phyloP scores from a whole-genome alignment of 768 basidiomycete species.

The Paxillus rubicundulus region DNA sequence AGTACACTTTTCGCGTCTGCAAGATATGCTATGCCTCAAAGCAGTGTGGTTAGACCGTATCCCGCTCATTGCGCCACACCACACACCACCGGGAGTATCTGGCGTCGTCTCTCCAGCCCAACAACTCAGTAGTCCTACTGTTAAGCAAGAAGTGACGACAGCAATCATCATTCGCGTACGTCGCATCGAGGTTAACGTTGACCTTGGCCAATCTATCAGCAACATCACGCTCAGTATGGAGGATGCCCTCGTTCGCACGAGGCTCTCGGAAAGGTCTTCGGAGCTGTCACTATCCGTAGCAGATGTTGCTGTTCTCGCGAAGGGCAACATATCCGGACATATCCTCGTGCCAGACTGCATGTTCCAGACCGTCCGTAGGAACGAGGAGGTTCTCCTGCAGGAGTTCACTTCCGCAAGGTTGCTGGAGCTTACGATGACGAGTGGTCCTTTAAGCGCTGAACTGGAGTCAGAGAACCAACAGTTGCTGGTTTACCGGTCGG shows the following conservation, averaged over 20 bases:
- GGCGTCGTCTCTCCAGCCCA: conserved; percentile 16
- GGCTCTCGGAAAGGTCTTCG: conserved; percentile 55
- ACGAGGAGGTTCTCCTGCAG: conserved; percentile 38
- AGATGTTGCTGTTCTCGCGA: conserved; percentile 53
- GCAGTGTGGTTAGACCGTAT: conserved; percentile 92
- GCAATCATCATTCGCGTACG: conserved; percentile 69
- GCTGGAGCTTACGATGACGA: conserved; percentile 73
- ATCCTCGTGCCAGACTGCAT: conserved; percentile 65
- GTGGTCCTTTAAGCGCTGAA: conserved; percentile 61
- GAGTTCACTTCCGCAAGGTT: conserved; percentile 45
- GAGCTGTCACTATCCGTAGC: conserved; percentile 67
- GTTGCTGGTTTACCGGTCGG: conserved; percentile 72
- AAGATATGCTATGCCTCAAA: conserved; percentile 93
- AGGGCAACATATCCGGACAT: conserved; percentile 70
- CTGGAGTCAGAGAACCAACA: conserved; percentile 78
- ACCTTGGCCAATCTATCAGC: conserved; percentile 86
- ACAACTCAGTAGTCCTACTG: conserved; percentile 7
- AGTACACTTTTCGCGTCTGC: conserved; percentile 80
- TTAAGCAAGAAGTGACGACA: conserved; percentile 52
- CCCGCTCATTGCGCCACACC: conserved; percentile 59
- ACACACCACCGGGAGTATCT: conserved; percentile 19
- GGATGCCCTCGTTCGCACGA: conserved; percentile 63
- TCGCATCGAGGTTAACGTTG: conserved; percentile 68
- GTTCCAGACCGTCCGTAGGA: conserved; percentile 70
- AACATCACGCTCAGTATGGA: conserved; percentile 62